These are phyloP conservation scores for Rhodomyrtus psidioides DNA, from an alignment of 441 rosid species.

Conservation along the genomic window DNA sequence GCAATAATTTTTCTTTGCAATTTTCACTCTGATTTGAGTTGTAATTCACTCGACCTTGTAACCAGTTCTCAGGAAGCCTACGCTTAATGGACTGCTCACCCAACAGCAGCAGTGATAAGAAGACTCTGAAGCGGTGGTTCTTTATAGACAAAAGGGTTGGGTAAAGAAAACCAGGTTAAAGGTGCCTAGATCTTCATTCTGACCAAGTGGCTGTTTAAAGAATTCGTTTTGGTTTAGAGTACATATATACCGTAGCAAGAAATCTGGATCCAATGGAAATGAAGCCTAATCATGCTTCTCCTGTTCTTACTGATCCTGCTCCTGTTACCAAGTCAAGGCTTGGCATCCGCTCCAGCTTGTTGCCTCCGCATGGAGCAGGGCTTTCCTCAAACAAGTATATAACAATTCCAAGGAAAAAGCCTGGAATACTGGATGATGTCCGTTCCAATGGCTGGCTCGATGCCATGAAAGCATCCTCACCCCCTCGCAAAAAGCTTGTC, in stretches of 20 bases:
- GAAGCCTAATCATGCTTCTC: conserved; percentile 57
- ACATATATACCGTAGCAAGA: neutral
- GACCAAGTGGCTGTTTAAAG: conserved; percentile 3
- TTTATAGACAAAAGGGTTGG: conserved; percentile 88
- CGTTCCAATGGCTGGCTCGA: conserved; percentile 82
- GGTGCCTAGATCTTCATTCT: conserved; percentile 1
- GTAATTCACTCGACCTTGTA: neutral
- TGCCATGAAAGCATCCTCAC: conserved; percentile 95
- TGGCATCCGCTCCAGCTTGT: conserved; percentile 35
- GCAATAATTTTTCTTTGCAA: neutral
- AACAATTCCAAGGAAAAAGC: conserved; percentile 50
- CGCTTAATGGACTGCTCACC: conserved; percentile 73
- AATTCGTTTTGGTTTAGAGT: neutral
- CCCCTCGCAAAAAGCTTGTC: conserved; percentile 66
- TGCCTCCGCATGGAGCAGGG: conserved; percentile 41
- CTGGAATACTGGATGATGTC: conserved; percentile 74
- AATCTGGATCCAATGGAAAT: conserved; percentile 43
- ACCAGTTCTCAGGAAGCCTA: conserved; percentile 35
- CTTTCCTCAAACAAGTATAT: conserved; percentile 41
- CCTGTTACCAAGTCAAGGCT: conserved; percentile 41
- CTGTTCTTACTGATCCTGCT: conserved; percentile 45
- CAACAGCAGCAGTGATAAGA: conserved; percentile 62
- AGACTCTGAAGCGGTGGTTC: conserved; percentile 90
- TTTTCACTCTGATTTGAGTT: neutral
- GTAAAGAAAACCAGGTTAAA: conserved; percentile 15